phyloP scores from a whole-genome alignment of 2,329 filamentous ascomycete genomes.

The Trichoderma hamatum region DNA sequence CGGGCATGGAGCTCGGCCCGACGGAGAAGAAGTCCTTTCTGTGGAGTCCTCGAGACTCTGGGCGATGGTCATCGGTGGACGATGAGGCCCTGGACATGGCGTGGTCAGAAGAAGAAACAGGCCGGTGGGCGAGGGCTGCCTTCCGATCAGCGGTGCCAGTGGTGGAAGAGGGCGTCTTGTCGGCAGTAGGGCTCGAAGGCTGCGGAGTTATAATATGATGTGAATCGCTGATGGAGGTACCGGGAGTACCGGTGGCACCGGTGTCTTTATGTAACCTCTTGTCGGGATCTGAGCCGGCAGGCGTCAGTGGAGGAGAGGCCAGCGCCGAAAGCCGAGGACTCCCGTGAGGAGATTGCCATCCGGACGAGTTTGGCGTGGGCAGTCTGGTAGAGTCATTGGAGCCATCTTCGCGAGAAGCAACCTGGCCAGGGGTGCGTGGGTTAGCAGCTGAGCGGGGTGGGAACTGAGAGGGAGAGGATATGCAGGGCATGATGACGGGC shows the following conservation, averaged over 20 bases:
- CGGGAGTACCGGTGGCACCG: slow-evolving; percentile 41
- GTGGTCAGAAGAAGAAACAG: slow-evolving; percentile 49
- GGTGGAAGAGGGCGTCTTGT: slow-evolving; percentile 44
- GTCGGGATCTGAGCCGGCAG: slow-evolving; percentile 67
- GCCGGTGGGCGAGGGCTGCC: slow-evolving; percentile 45
- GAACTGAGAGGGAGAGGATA: slow-evolving; percentile 10
- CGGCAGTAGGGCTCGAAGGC: slow-evolving; percentile 61
- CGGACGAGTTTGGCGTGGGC: slow-evolving; percentile 66
- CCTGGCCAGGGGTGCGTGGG: slow-evolving; percentile 45
- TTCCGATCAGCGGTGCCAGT: slow-evolving; percentile 45
- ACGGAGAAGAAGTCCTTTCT: slow-evolving; percentile 59
- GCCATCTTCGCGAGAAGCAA: slow-evolving; percentile 62
- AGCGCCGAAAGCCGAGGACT: slow-evolving; percentile 71
- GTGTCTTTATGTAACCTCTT: slow-evolving; percentile 39
- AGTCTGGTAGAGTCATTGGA: slow-evolving; percentile 64
- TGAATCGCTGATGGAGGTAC: slow-evolving; percentile 42
- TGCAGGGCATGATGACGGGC: slow-evolving; percentile 6
- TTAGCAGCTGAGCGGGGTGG: slow-evolving; percentile 34
- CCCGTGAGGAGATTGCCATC: slow-evolving; percentile 65
- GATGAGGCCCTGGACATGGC: slow-evolving; percentile 48
- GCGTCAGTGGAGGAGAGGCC: slow-evolving; percentile 88
- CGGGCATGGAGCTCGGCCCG: slow-evolving; percentile 57
- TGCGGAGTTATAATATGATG: slow-evolving; percentile 68
- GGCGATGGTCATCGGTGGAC: slow-evolving; percentile 44
- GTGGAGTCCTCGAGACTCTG: slow-evolving; percentile 45